Evolutionary conservation across 2,329 filamentous ascomycete species (phyloP), one percentile per base, ranked within the genome.

Genomic region (Penicillium sp.): DNA sequence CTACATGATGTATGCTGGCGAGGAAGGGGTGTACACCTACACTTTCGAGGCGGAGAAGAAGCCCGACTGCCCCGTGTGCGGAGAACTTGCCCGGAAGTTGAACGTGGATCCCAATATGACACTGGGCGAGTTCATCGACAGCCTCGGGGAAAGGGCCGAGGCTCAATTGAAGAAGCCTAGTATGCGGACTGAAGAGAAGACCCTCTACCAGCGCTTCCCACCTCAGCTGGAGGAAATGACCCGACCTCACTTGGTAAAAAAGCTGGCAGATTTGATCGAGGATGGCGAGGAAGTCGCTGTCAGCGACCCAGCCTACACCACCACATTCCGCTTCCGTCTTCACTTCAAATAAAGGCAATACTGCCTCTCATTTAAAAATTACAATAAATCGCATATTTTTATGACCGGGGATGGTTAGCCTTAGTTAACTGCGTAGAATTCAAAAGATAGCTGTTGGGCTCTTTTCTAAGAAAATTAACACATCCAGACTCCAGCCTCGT

Each of bases 1-100:
- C 73, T 99, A 99, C 78, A 97, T 97, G 92, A 96, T 97, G 90
- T 99, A 99, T 75, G 96, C 91, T 13, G 94, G 95, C 46, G 92
- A 97, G 69, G 93, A 96, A 69, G 85, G 89, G 64, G 89, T 99
- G 64, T 99, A 99, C 79, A 99, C 94, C 0, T 97, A 96, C 75
- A 99, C 94, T 0, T 99, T 97, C 73, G 88, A 92, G 69, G 92
- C 96, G 69, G 89, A 97, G 76, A 91, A 90, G 79, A 97, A 97
- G 75, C 84, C 88, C 16, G 94, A 97, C 75, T 99, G 94, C 64
- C 92, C 94, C 2, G 94, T 97, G 7, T 99, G 94, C 70, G 92
- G 93, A 19, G 89, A 91, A 52, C 77, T 91, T 57, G 87, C 94
- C 4, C 88, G 91, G 51, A 87, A 88, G 27, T 80, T 97, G 15